Evolutionary conservation across 2,329 filamentous ascomycete genomes (phyloP).

Genomic region (Pyrenophora seminiperda): DNA sequence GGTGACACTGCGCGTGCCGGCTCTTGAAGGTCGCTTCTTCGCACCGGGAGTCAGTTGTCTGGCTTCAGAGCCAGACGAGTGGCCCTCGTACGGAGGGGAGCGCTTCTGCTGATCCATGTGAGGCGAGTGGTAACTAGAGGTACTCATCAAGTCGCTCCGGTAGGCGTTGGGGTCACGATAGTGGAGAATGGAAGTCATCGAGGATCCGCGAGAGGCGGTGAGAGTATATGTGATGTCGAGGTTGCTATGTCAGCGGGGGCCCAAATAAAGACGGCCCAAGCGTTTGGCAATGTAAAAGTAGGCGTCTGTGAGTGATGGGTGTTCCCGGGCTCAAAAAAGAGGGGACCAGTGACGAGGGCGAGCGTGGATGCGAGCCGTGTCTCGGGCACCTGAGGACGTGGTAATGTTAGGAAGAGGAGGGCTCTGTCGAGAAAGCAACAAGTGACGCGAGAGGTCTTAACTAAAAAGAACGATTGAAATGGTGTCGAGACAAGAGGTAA

Average conservation of each 20-base stretch:
- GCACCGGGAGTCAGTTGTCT: constrained; percentile 45
- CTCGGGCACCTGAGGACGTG: constrained; percentile 21
- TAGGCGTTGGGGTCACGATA: constrained; percentile 48
- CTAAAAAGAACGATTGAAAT: constrained; percentile 14
- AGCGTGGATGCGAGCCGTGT: constrained; percentile 30
- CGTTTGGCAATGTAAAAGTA: constrained; percentile 29
- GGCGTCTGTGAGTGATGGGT: constrained; percentile 30
- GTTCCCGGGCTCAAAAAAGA: constrained; percentile 29
- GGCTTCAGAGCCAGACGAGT: constrained; percentile 48
- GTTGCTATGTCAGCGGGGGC: constrained; percentile 43
- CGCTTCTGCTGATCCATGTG: constrained; percentile 46
- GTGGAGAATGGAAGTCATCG: constrained; percentile 50
- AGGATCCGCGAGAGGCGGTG: constrained; percentile 45
- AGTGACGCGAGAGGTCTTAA: constrained; percentile 1
- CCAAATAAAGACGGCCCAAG: constrained; percentile 34
- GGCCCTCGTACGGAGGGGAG: constrained; percentile 45
- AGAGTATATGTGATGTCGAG: constrained; percentile 36
- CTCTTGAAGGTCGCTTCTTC: constrained; percentile 59
- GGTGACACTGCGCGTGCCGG: constrained; percentile 62
- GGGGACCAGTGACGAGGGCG: constrained; percentile 29
- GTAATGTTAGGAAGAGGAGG: constrained; percentile 20
- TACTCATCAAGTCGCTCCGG: constrained; percentile 48
- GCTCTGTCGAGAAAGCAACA: constrained; percentile 23
- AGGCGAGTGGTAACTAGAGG: constrained; percentile 40
- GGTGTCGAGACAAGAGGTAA: constrained; percentile 28